Base-by-base conservation (phyloP, 2,329 filamentous ascomycete species). In the Alternaria ethzedia region DNA sequence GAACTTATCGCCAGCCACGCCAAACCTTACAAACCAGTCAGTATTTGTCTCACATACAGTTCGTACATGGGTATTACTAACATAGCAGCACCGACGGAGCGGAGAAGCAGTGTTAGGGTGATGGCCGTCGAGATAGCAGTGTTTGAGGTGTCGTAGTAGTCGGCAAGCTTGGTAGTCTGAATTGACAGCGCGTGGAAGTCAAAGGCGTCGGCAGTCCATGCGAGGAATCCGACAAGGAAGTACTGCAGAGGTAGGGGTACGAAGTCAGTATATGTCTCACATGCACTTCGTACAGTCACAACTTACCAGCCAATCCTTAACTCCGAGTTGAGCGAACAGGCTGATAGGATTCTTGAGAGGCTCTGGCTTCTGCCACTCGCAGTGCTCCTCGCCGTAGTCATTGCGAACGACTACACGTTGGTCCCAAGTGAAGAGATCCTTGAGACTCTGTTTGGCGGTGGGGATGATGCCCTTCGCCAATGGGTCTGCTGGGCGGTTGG, bases 181-280 rank as follows among this genome's bases (percentile, higher is more conserved):
- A 95, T 92, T 5, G 89, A 91, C 9, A 95, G 84, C 25, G 92
- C 90, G 79, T 94, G 91, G 76, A 94, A 95, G 79, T 94, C 92
- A 77, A 94, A 95, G 4, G 92, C 91, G 77, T 95, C 92, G 60
- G 91, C 91, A 1, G 88, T 91, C 92, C 92, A 95, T 15, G 91
- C 89, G 32, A 86, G 79, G 75, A 94, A 89, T 4, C 91, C 92
- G 11, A 93, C 90, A 44, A 91, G 67, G 81, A 95, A 84, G 82
- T 92, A 94, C 15, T 36, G 30, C 30, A 36, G 30, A 36, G 6
- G 13, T 36, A 36, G 30, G 2, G 30, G 30, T 36, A 36, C 30
- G 30, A 36, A 36, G 30, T 36, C 30, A 36, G 30, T 36, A 36
- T 36, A 36, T 36, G 30, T 36, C 30, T 36, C 30, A 36, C 30